Evolutionary conservation across 768 basidiomycete genomes (phyloP), one percentile per base, ranked within the genome.

Genomic region (Tricholoma sp.): DNA sequence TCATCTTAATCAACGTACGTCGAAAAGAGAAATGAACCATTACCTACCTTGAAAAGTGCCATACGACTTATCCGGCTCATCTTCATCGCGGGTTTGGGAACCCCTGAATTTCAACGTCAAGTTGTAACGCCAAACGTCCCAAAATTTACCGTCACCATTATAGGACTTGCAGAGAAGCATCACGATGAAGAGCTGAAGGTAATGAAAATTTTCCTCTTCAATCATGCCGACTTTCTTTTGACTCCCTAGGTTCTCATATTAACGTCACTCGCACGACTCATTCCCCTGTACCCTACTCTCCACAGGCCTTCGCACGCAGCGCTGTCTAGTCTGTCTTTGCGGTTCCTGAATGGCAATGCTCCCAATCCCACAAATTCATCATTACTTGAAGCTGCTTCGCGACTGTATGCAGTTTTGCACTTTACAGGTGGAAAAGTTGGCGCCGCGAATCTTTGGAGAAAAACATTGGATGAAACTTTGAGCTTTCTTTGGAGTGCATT

Each of bases 71-170:
- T 89, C 49, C 69, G 79, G 41, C 70, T 77, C 18, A 77, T 94
- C 4, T 88, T 91, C 64, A 79, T 77, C 28, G 73, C 72, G 52
- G 82, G 85, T 2, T 71, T 72, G 20, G 80, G 83, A 66, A 73
- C 81, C n/a, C 74, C 84, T 31, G 91, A 93, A 68, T 93, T 91
- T 68, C 89, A 92, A 65, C 77, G 92, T 65, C 91, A 93, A 68
- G 74, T 91, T 3, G 81, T 80, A 34, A 74, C 77, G 4, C 91
- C 92, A 2, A 84, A 84, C 62, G 76, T 91, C 24, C 77, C 85
- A 15, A 93, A 91, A 71, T 84, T 88, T 67, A 83, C 83, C 28
- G 61, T 74, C 41, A 80, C 81, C 3, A 70, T 92, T 33, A 68
- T 88, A 31, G 66, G 73, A 3, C 66, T 90, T 20, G 78, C 76